Evolutionary conservation across 2,329 filamentous ascomycete genomes (phyloP), one percentile per base, ranked within the genome.

Genomic region (Zopfia rhizophila): DNA sequence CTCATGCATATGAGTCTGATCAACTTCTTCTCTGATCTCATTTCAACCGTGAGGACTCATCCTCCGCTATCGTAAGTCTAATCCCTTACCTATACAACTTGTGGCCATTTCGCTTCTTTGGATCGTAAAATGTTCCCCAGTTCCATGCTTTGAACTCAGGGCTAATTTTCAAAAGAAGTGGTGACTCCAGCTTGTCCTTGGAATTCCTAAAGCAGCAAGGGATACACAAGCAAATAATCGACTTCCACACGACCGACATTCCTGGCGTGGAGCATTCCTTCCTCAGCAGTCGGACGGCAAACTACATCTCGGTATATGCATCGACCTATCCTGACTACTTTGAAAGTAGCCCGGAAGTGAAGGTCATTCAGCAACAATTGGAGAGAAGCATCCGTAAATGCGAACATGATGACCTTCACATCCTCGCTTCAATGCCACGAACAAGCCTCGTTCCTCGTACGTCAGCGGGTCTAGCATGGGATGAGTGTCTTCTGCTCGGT

Each of bases 1-100:
- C 68, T 86, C 35, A 82, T 85, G 80, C 78, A 84, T 52, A 79
- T 83, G 69, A 82, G 78, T 4, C 67, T 84, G 29, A 71, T 86
- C 48, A 77, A 82, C 51, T 85, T 85, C 63, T 83, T 77, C 59
- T 73, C 76, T 14, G 75, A 80, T n/a, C 65, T 85, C 3, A 70
- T 86, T 21, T 70, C 71, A 22, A 74, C 75, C 2, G 69, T 72
- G 32, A 69, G 58, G 35, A 55, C 59, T 0, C 63, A 52, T 8
- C 59, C 64, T 11, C 59, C 66, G 32, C 59, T 67, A 5, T 61
- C 61, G 64, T 67, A 61, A 11, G 63, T 56, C 13, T 10, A 39
- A 16, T n/a, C 10, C 13, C 2, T 5, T 12, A 25, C 13, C 4
- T 8, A 12, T 10, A 30, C 24, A 12, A 17, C 4, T 33, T 16